phyloP scores from a whole-genome alignment of 2,329 filamentous ascomycete species.

The Gyromitra esculenta region DNA sequence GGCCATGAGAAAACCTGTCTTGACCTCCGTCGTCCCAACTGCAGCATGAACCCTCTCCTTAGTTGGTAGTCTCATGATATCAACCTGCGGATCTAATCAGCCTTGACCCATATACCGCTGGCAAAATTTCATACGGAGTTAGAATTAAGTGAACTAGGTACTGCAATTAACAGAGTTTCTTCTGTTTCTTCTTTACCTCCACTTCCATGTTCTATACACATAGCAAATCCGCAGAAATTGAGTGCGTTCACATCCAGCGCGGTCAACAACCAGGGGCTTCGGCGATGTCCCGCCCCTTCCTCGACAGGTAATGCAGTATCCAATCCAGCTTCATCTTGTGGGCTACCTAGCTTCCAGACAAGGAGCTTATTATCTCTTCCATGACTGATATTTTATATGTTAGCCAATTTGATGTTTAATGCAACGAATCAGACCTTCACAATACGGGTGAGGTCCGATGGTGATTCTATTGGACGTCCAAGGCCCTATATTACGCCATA shows the following conservation, averaged over 20 bases:
- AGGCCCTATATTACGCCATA: background rate
- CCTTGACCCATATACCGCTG: background rate
- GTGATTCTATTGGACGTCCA: no score
- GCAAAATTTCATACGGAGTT: slow-evolving; percentile 68
- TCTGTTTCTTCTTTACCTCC: slow-evolving; percentile 31
- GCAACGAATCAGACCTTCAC: slow-evolving; percentile 20
- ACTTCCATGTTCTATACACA: slow-evolving; percentile 62
- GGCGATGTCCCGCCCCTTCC: slow-evolving; percentile 63
- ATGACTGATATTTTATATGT: slow-evolving; percentile 68
- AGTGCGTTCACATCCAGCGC: slow-evolving; percentile 87
- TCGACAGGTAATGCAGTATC: slow-evolving; percentile 78
- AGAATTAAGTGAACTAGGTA: slow-evolving; percentile 79
- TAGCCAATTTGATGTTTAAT: slow-evolving; percentile 12
- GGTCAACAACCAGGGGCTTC: slow-evolving; percentile 85
- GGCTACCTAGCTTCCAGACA: slow-evolving; percentile 77
- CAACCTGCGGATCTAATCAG: slow-evolving; percentile 65
- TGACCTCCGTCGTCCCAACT: slow-evolving; percentile 62
- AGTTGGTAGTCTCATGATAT: slow-evolving; percentile 83
- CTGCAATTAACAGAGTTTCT: slow-evolving; percentile 72
- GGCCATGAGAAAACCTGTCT: slow-evolving; percentile 61
- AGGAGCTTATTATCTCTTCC: slow-evolving; percentile 87
- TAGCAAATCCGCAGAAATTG: slow-evolving; percentile 90
- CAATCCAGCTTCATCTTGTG: slow-evolving; percentile 70
- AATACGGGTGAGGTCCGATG: background rate
- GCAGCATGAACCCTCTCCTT: slow-evolving; percentile 68